Base-by-base conservation (phyloP, 306 rosid genomes). In the Medicago lupulina region DNA sequence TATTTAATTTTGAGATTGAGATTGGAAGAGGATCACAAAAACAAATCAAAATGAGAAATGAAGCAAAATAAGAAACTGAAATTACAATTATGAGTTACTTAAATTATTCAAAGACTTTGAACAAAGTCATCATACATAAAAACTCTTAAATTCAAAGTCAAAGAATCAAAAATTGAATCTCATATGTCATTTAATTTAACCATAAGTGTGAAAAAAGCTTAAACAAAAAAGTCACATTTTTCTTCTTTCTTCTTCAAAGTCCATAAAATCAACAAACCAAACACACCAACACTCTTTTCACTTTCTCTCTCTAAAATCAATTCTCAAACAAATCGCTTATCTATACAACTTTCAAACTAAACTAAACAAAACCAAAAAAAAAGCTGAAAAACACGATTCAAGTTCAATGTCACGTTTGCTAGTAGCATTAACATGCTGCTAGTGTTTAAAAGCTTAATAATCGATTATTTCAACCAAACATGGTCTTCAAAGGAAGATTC, bases 401-500 rank as follows among this genome's bases (percentile, higher is more conserved):
- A 69, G 14, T 46, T 85, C 84, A 83, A 85, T 83, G 89, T 75
- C 76, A 7, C 76, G 73, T 54, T 71, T 66, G 9, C 67, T 84
- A 74, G 86, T 81, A 71, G 38, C 83, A 67, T 13, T 9, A 19
- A 2, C 64, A 78, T 78, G 73, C 77, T 69, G 91, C 83, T 90
- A 72, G 84, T 82, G 80, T 38, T 80, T 3, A 16, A n/a, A n/a
- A 8, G 17, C 38, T 58, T 58, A 31, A 28, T 18, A 54, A 19
- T 46, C 19, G 2, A 14, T 68, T 25, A 1, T 7, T 25, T 1
- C 82, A 25, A 7, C 50, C 71, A 9, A 76, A 73, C 64, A 95
- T 95, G 99, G 99, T 92, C 59, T 95, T 95, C 87, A 95, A 89
- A 70, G 97, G 97, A 17, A 86, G 99, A 71, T 95, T 95, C 86